Evolutionary conservation across 345 rosid genomes (phyloP).

Genomic region (Eutrema japonicum): DNA sequence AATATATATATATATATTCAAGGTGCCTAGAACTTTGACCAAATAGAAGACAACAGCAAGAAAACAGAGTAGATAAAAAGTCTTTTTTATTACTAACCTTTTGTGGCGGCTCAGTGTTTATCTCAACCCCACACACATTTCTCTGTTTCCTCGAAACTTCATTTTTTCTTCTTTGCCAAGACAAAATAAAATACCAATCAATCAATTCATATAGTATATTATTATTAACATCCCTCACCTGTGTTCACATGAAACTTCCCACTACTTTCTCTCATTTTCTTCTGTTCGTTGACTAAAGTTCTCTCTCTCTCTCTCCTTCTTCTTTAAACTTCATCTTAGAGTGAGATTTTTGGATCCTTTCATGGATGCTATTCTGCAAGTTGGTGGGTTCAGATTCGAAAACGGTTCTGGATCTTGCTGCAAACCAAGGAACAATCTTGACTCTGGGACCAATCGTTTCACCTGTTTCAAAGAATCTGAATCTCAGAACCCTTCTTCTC

Average conservation of each 20-base stretch:
- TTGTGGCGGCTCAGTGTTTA: slow-evolving; percentile 40
- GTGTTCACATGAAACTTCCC: slow-evolving; percentile 37
- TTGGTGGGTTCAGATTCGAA: slow-evolving; percentile 34
- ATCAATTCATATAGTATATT: background rate
- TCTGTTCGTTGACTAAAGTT: slow-evolving; percentile 28
- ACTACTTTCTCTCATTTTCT: slow-evolving; percentile 16
- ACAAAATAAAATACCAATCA: background rate
- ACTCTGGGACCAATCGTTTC: slow-evolving; percentile 25
- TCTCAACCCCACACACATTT: slow-evolving; percentile 30
- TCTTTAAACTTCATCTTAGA: background rate
- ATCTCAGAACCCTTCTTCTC: slow-evolving; percentile 16
- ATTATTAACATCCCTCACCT: slow-evolving; percentile 1
- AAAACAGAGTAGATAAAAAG: slow-evolving; percentile 13
- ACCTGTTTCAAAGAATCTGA: slow-evolving; percentile 25
- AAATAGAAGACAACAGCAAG: slow-evolving; percentile 12
- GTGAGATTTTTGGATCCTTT: slow-evolving; percentile 3
- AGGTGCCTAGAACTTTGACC: background rate
- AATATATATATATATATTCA: background rate
- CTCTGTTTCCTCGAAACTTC: slow-evolving; percentile 41
- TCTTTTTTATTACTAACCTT: slow-evolving; percentile 20
- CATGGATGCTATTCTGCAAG: slow-evolving; percentile 44
- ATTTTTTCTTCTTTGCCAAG: slow-evolving; percentile 25
- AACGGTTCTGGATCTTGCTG: slow-evolving; percentile 43
- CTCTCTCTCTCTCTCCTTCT: background rate
- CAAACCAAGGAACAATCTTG: slow-evolving; percentile 38